Evolutionary conservation across 1,284 basidiomycete genomes (phyloP), one percentile per base, ranked within the genome.

Genomic region (Cryptococcus sp.): DNA sequence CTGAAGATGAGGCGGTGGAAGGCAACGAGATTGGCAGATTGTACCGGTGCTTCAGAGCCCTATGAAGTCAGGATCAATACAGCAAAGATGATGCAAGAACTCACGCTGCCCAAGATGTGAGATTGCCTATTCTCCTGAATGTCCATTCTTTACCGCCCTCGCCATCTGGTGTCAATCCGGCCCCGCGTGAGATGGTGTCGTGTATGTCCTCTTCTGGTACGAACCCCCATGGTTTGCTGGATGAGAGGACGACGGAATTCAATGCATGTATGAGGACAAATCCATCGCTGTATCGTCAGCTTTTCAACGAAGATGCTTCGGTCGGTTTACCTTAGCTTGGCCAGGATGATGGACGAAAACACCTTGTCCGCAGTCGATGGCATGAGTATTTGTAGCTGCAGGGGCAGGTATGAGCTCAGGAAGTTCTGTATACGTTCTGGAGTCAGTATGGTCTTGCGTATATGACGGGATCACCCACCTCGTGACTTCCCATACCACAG

Each of bases 401-500:
- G 32, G 1, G 67, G 55, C 7, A 75, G 60, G 53, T 73, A 56
- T 1, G 65, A 53, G 1, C 53, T 19, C 16, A 75, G 52, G 59
- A 74, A 73, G 4, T 56, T 60, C 41, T 63, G 61, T 10, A 69
- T 41, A 11, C 69, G 70, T 34, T 65, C 70, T 69, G 54, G 4
- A 5, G n/a, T n/a, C n/a, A n/a, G n/a, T n/a, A 13, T 3, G 19
- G 39, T 32, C 45, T 32, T 40, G 16, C 28, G 16, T 43, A 16
- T 18, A 31, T 37, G 11, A 34, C 5, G 34, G 61, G 7, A 9
- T 19, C 4, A 46, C 68, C 57, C 40, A 73, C 66, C 62, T 10
- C 90, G 78, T 69, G 88, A 83, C 28, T 87, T 78, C 2, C 81
- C 87, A 16, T 85, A 83, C 87, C 88, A 91, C 43, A 87, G 85